These are phyloP conservation scores for Babesia ovis DNA, from an alignment of 169 alveolate genomes.

Conservation along the genomic window DNA sequence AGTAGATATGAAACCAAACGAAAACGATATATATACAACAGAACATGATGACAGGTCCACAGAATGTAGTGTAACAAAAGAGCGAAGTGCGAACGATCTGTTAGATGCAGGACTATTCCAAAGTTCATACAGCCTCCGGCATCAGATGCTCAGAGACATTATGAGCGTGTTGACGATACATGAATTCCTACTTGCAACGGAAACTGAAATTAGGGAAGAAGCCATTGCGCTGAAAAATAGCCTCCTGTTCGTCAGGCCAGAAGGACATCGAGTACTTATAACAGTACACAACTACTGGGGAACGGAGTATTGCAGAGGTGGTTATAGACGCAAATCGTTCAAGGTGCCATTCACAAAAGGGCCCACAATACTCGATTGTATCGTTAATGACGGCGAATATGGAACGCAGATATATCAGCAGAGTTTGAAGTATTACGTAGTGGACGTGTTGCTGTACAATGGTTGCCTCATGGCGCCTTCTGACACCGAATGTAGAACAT, in stretches of 20 bases:
- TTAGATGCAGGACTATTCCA: neutral
- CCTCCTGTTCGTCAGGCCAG: constrained; percentile 57
- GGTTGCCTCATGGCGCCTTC: constrained; percentile 56
- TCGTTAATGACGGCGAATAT: constrained; percentile 20
- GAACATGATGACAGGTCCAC: neutral
- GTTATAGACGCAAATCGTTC: constrained; percentile 8
- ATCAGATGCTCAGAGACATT: neutral
- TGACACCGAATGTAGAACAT: constrained; percentile 55
- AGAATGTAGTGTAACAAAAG: neutral
- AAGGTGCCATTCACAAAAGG: constrained; percentile 53
- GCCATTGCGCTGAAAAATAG: constrained; percentile 30
- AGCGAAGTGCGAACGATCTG: neutral
- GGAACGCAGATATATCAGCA: neutral
- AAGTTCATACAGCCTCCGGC: neutral
- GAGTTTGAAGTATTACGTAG: constrained; percentile 31
- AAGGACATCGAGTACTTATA: constrained; percentile 52
- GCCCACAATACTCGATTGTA: constrained; percentile 61
- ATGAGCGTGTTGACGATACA: constrained; percentile 33
- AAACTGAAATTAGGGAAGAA: constrained; percentile 50
- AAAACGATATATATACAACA: neutral
- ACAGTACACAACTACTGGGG: constrained; percentile 35
- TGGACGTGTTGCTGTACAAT: constrained; percentile 54
- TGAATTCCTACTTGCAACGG: constrained; percentile 53
- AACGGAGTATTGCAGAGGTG: constrained; percentile 34
- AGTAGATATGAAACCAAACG: neutral